A percentile compares a stretch with the other conserved stretches of the same genome.
These are phyloP conservation scores for Trapa bicornis DNA, from an alignment of 345 rosid genomes.

Conservation along the genomic window DNA sequence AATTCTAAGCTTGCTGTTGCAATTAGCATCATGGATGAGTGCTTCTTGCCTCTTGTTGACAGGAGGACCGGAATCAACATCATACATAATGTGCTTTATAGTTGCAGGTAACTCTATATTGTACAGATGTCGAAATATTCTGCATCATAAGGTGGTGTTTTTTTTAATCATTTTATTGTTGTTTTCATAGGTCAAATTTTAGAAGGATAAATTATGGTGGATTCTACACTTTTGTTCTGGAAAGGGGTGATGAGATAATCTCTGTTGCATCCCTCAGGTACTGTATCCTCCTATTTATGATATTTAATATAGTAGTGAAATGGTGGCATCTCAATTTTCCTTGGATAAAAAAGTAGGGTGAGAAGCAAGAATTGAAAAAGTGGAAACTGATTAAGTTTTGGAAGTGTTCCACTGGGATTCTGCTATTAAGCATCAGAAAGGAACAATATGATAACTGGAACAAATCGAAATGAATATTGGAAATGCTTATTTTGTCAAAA, in stretches of 20 bases:
- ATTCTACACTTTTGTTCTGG: constrained; percentile 66
- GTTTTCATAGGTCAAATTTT: constrained; percentile 56
- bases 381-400: neutral
- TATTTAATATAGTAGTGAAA: neutral
- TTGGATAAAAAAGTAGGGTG: neutral
- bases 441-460: neutral
- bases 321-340: neutral
- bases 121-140: neutral
- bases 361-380: neutral
- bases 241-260: constrained; percentile 80
- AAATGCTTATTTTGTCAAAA: neutral
- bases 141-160: neutral
- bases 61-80: constrained; percentile 70
- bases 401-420: neutral
- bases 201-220: constrained; percentile 63
- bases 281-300: constrained; percentile 7
- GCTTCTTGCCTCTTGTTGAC: constrained; percentile 76
- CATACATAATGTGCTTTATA: constrained; percentile 62
- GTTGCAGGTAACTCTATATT: constrained; percentile 43
- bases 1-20: constrained; percentile 78
- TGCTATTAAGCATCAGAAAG: no score
- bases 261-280: constrained; percentile 80
- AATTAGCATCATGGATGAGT: constrained; percentile 70
- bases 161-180: constrained; percentile 3
- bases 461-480: neutral